phyloP scores from a whole-genome alignment of 768 basidiomycete genomes.

The Agrocybe pediades region DNA sequence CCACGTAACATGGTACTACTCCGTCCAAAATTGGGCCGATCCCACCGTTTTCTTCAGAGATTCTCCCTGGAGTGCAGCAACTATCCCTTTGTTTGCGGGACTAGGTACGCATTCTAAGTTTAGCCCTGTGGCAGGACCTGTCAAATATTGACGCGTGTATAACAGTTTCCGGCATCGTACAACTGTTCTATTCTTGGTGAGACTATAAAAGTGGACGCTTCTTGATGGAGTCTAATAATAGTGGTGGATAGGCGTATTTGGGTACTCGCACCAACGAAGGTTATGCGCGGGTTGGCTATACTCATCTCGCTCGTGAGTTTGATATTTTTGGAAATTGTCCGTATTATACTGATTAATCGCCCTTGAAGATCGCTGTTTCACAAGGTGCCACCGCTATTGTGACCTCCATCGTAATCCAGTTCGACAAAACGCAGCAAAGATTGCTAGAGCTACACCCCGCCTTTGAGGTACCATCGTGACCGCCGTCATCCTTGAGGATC shows the following conservation, averaged over 20 bases:
- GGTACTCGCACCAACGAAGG: neutral
- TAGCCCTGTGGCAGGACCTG: neutral
- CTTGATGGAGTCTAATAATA: neutral
- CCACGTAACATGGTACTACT: neutral
- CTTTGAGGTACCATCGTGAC: neutral
- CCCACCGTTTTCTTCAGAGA: neutral
- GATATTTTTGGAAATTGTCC: neutral
- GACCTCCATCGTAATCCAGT: neutral
- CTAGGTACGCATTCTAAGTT: neutral
- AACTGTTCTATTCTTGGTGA: neutral
- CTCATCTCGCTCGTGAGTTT: neutral
- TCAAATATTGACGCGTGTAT: neutral
- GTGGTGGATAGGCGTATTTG: neutral
- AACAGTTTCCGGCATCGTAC: neutral
- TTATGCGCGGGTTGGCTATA: neutral
- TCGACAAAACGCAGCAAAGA: neutral
- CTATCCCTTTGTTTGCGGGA: neutral
- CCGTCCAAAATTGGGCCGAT: neutral
- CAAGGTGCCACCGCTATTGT: neutral
- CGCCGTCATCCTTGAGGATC: neutral
- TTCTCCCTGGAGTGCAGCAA: neutral
- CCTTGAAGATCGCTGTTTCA: neutral
- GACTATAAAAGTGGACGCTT: neutral
- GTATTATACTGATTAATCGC: neutral
- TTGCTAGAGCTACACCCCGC: neutral